Conservation (phyloP, 805 yeast genomes). For the Kluyveromyces lactis region DNA sequence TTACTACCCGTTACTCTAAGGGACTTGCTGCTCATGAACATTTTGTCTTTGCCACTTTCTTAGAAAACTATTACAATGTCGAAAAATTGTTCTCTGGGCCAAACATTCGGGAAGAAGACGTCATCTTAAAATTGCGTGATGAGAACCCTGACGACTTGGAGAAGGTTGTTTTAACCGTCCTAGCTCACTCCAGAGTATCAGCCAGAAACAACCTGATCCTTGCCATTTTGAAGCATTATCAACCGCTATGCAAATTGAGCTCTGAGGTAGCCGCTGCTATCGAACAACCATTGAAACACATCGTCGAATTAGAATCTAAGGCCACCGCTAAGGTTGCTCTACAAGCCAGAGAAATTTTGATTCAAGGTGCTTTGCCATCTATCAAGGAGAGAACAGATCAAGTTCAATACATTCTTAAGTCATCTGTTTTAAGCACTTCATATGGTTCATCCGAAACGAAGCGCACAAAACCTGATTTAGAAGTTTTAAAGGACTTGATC, state of each 20-base stretch:
- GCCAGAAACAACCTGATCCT: conserved; percentile 85
- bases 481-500: conserved; percentile 79
- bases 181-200: conserved; percentile 89
- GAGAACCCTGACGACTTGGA: conserved; percentile 69
- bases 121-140: conserved; percentile 79
- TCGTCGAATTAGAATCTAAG: conserved; percentile 86
- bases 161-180: conserved; percentile 61
- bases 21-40: conserved; percentile 85
- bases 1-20: conserved; percentile 59
- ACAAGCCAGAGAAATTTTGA: conserved; percentile 91
- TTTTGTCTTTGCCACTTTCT: conserved; percentile 57
- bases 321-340: conserved; percentile 88
- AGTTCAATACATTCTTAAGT: conserved; percentile 87
- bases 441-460: conserved; percentile 77
- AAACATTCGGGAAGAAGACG: conserved; percentile 78
- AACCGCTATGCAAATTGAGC: conserved; percentile 65
- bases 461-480: conserved; percentile 75
- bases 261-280: conserved; percentile 61
- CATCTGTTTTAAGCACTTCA: conserved; percentile 80
- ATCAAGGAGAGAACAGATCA: conserved; percentile 94
- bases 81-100: conserved; percentile 75
- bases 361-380: conserved; percentile 95
- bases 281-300: conserved; percentile 61
- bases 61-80: conserved; percentile 65
- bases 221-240: conserved; percentile 78